These are phyloP conservation scores for Scenedesmus sp. DNA, from an alignment of 163 green algal genomes.

Conservation along the genomic window DNA sequence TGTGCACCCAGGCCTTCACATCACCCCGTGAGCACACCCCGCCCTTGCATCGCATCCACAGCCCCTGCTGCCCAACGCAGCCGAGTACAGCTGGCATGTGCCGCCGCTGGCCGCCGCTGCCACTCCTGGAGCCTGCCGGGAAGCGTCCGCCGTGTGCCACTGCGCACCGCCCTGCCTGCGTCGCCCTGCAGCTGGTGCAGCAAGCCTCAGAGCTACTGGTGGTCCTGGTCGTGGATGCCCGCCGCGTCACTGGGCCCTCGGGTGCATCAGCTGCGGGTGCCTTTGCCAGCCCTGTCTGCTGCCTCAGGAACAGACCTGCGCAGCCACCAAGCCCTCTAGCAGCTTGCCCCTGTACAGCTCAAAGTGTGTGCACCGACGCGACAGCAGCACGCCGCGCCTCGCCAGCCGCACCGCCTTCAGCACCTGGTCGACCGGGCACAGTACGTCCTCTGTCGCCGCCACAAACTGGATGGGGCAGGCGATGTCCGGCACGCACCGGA, in stretches of 20 bases:
- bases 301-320: constrained; percentile 35
- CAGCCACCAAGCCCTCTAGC: constrained; percentile 42
- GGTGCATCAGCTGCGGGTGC: background rate
- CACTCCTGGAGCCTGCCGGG: too few relatives aligned
- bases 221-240: background rate
- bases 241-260: background rate
- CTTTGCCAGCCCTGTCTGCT: constrained; percentile 2
- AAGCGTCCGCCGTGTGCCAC: too few relatives aligned
- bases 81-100: too few relatives aligned
- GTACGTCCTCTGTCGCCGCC: constrained; percentile 48
- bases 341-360: constrained; percentile 52
- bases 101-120: too few relatives aligned
- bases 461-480: constrained; percentile 58
- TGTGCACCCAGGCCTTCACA: too few relatives aligned
- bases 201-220: background rate
- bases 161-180: too few relatives aligned
- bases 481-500: constrained; percentile 33
- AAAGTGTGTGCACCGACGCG: constrained; percentile 55
- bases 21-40: too few relatives aligned
- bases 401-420: constrained; percentile 9
- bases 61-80: too few relatives aligned
- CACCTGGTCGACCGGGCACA: constrained; percentile 56
- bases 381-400: constrained; percentile 21
- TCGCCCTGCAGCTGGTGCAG: too few relatives aligned
- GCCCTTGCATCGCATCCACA: too few relatives aligned